These are phyloP conservation scores for Hemerocallis citrina DNA, from an alignment of 106 monocot genomes.

Conservation along the genomic window DNA sequence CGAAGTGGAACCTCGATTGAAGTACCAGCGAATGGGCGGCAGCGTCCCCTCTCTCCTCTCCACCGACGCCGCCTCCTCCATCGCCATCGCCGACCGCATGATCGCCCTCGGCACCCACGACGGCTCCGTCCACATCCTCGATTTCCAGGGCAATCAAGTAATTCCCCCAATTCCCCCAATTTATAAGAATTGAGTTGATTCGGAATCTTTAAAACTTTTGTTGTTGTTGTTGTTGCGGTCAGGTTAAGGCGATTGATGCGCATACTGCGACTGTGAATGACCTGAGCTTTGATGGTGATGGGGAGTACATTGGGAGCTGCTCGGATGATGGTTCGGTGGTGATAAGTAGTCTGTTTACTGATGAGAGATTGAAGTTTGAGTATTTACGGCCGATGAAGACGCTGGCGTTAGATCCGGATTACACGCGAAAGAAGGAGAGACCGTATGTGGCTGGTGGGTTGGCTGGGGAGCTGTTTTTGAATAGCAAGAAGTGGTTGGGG, in stretches of 20 bases:
- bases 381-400: constrained; percentile 98
- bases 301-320: constrained; percentile 93
- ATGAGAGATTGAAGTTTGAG: constrained; percentile 84
- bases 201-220: no score
- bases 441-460: constrained; percentile 93
- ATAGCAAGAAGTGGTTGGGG: constrained; percentile 76
- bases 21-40: constrained; percentile 98
- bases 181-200: no score
- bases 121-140: constrained; percentile 88
- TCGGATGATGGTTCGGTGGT: constrained; percentile 95
- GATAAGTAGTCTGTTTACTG: constrained; percentile 78
- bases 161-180: not conserved
- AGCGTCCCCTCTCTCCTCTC: constrained; percentile 75
- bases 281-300: constrained; percentile 83
- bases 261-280: constrained; percentile 97
- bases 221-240: no score
- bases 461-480: constrained; percentile 84
- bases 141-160: constrained; percentile 99
- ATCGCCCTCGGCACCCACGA: constrained; percentile 93
- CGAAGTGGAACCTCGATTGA: constrained; percentile 90
- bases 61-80: constrained; percentile 64
- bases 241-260: constrained; percentile 85
- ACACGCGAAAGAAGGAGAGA: constrained; percentile 50
- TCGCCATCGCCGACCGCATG: constrained; percentile 88
- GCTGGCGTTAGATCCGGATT: constrained; percentile 82